Evolutionary conservation across 2,329 filamentous ascomycete species (phyloP), one percentile per base, ranked within the genome.

Genomic region (Karstenula rhodostoma): DNA sequence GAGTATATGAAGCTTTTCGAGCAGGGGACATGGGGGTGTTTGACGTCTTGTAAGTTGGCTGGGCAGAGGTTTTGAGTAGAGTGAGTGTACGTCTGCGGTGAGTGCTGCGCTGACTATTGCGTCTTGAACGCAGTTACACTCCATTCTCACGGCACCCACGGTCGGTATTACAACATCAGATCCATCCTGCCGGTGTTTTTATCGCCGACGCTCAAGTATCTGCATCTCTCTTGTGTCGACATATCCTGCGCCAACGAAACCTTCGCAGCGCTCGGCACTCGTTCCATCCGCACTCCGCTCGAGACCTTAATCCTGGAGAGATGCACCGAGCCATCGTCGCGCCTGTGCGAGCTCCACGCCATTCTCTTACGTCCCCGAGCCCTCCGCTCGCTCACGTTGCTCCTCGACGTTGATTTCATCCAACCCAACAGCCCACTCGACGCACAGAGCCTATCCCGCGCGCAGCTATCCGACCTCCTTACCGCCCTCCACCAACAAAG

Each of bases 271-370:
- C 10, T 47, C 43, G 32, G 13, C 8, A 3, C 49, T n/a, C 22
- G 12, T 4, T 8, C 10, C 10, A 12, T 3, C 42, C 22, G 51
- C 27, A 60, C 58, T 37, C 52, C 58, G n/a, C 51, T 60, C 4
- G 33, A 52, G 40, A 60, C 51, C 9, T 17, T 60, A 8, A 42
- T 60, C 19, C 32, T 60, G 8, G 37, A 60, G 19, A n/a, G 43
- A 47, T 60, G 58, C 23, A 27, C 10, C 19, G 29, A 48, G 10
- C 3, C 8, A n/a, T 6, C 29, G 22, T 6, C 5, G 32, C 13
- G 8, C 35, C 10, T 9, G 4, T 10, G 22, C 10, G 9, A 13
- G 19, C 51, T 59, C 12, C 32, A 48, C 2, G n/a, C 32, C 51
- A 43, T 59, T 33, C 42, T 59, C 15, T 55, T 50, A 9, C 50